These are phyloP conservation scores for Sphaerulina populicola DNA, from an alignment of 2,329 filamentous ascomycete species.

Conservation along the genomic window DNA sequence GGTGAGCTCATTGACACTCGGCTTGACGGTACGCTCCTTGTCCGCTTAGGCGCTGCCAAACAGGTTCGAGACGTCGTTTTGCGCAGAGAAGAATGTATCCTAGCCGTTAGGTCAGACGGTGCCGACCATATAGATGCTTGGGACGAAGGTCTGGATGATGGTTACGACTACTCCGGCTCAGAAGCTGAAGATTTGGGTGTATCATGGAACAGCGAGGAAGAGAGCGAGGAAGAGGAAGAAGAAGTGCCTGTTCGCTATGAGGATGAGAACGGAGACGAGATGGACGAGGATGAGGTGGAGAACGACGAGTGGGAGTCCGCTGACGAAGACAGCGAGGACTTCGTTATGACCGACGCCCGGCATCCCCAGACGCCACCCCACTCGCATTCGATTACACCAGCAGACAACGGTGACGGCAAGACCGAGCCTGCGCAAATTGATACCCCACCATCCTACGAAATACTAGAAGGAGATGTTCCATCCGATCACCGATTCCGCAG, in stretches of 20 bases:
- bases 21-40: conserved; percentile 45
- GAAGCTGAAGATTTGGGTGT: conserved; percentile 32
- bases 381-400: conserved; percentile 19
- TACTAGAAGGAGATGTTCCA: conserved; percentile 40
- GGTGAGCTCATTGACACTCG: conserved; percentile 50
- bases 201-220: conserved; percentile 27
- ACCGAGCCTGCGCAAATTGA: neutral
- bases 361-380: conserved; percentile 20
- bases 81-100: conserved; percentile 41
- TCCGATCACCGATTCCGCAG: conserved; percentile 37
- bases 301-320: conserved; percentile 38
- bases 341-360: conserved; percentile 21
- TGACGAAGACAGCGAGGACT: conserved; percentile 23
- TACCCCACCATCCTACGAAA: conserved; percentile 21
- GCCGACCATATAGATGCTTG: conserved; percentile 22
- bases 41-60: conserved; percentile 47
- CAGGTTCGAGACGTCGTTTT: conserved; percentile 45
- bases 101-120: conserved; percentile 39
- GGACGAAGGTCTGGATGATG: conserved; percentile 34
- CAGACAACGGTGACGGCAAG: conserved; percentile 1
- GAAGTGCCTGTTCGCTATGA: conserved; percentile 28
- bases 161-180: conserved; percentile 18
- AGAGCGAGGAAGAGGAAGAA: conserved; percentile 27
- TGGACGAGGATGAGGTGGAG: conserved; percentile 39
- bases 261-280: conserved; percentile 38